Percentiles rank a stretch among this genome's conserved stretches.
Conservation (phyloP, 2,329 filamentous ascomycete species). For the Capronia americana region DNA sequence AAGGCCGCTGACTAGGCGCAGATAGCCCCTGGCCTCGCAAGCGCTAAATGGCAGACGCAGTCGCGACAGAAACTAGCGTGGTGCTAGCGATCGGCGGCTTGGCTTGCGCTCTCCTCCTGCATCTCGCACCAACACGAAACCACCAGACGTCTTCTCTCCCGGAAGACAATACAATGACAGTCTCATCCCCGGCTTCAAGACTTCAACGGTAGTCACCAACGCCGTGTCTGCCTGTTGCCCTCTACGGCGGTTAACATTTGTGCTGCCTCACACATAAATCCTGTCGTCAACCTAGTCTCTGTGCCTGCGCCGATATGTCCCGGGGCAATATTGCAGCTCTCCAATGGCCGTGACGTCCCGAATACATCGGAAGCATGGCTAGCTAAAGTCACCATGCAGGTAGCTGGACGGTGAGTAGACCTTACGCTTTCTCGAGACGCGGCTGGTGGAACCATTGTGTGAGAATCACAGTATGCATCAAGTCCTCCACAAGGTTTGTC, state of each 20-base stretch:
- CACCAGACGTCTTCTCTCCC: not conserved
- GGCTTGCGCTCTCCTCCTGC: not conserved
- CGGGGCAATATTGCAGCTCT: not conserved
- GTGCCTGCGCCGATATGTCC: no score
- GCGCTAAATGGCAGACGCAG: slow-evolving; percentile 4
- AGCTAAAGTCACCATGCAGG: not conserved
- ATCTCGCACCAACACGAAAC: not conserved
- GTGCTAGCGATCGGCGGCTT: not conserved
- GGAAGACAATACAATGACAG: not conserved
- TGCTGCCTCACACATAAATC: not conserved
- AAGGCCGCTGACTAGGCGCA: not conserved
- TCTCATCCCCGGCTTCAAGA: not conserved
- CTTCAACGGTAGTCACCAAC: not conserved
- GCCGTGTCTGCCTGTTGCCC: not conserved
- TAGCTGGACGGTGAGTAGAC: not conserved
- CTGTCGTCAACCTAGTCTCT: not conserved
- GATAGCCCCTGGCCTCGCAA: not conserved
- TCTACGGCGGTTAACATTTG: not conserved
- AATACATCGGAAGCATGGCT: not conserved
- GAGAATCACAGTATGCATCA: not conserved
- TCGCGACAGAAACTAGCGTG: not conserved
- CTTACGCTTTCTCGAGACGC: not conserved
- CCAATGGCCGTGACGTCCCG: not conserved
- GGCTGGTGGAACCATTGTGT: not conserved
- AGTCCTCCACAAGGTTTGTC: not conserved